A percentile compares a stretch with the other conserved stretches of the same genome.
Conservation (phyloP, 2,329 filamentous ascomycete genomes). For the Tricladium varicosporioides region DNA sequence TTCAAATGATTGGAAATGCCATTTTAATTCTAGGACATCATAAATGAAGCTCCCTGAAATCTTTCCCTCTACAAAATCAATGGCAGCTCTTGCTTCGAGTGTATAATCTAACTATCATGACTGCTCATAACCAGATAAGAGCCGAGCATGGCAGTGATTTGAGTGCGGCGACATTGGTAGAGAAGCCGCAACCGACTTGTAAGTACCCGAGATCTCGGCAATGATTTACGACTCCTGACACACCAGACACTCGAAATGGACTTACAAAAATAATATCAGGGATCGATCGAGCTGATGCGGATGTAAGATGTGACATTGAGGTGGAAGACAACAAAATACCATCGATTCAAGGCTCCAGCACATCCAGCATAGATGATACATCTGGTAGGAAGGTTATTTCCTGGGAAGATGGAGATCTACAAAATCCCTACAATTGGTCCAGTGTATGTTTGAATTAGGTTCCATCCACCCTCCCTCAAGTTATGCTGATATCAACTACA, state of each 20-base stretch:
- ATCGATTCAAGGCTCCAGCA: slow-evolving; percentile 25
- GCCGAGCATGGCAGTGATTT: neutral
- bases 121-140: neutral
- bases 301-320: slow-evolving; percentile 42
- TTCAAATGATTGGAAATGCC: neutral
- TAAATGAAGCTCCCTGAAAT: neutral
- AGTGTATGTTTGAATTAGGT: slow-evolving; percentile 13
- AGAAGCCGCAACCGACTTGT: slow-evolving; percentile 10
- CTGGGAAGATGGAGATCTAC: slow-evolving; percentile 29
- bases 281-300: slow-evolving; percentile 42
- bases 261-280: slow-evolving; percentile 25
- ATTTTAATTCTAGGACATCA: neutral
- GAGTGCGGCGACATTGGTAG: slow-evolving; percentile 14
- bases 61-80: neutral
- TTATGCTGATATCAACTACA: neutral
- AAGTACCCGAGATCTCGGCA: neutral
- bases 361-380: slow-evolving; percentile 15
- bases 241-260: slow-evolving; percentile 13
- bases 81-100: neutral
- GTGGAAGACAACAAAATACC: slow-evolving; percentile 37
- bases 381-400: slow-evolving; percentile 25
- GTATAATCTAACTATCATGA: neutral
- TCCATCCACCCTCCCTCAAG: neutral
- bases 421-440: slow-evolving; percentile 34
- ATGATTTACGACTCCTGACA: neutral